Evolutionary conservation across 2,329 filamentous ascomycete genomes (phyloP).

Genomic region (Coccinonectria pachysandricola): DNA sequence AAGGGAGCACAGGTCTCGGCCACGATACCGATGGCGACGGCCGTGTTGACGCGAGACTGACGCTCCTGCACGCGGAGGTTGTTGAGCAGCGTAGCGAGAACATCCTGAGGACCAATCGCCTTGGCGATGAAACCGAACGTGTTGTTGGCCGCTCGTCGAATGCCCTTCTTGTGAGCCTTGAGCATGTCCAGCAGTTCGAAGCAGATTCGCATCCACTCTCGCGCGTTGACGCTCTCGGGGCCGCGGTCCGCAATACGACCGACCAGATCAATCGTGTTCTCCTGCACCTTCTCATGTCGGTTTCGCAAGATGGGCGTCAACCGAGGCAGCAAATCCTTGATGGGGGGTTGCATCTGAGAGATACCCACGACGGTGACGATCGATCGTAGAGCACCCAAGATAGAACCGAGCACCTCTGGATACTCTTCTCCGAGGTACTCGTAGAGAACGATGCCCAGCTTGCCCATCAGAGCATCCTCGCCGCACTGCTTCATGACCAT

Average conservation of each 20-base stretch:
- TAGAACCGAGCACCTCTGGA: constrained; percentile 92
- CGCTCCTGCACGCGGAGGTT: constrained; percentile 95
- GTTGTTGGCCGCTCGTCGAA: constrained; percentile 95
- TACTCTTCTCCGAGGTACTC: constrained; percentile 98
- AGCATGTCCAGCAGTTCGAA: constrained; percentile 99
- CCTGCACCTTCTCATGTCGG: constrained; percentile 97
- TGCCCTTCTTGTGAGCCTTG: constrained; percentile 99
- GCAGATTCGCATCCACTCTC: constrained; percentile 99
- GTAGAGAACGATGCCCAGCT: constrained; percentile 88
- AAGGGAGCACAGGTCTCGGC: constrained; percentile 97
- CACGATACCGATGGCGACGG: constrained; percentile 95
- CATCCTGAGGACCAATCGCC: constrained; percentile 95
- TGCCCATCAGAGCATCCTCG: constrained; percentile 91
- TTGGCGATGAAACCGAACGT: constrained; percentile 99
- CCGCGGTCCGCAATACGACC: constrained; percentile 96
- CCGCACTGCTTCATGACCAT: constrained; percentile 99
- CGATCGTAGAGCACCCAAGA: constrained; percentile 84
- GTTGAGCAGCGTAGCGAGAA: constrained; percentile 88
- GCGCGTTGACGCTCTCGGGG: constrained; percentile 88
- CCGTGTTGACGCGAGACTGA: constrained; percentile 96
- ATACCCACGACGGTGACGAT: constrained; percentile 98
- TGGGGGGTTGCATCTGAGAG: constrained; percentile 94
- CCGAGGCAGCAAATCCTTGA: constrained; percentile 88
- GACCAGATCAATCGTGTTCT: constrained; percentile 96
- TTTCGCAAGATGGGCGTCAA: constrained; percentile 97